These are phyloP conservation scores for Cryptosporidium ubiquitum DNA, from an alignment of 169 alveolate genomes.

Conservation along the genomic window DNA sequence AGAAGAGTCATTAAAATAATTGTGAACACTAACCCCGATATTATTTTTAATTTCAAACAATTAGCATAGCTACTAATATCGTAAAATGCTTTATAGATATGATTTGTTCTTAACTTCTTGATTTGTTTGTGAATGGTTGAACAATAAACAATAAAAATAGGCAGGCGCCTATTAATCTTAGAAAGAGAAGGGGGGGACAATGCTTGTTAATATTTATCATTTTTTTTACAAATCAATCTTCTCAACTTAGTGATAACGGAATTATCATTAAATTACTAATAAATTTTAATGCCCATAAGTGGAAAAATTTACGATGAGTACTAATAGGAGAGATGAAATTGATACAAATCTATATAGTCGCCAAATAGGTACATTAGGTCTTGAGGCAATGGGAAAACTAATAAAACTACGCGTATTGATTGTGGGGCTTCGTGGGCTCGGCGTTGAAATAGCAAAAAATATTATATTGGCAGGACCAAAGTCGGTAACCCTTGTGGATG, in stretches of 20 bases:
- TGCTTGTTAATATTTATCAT: neutral
- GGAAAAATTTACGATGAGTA: neutral
- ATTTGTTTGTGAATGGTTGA: too few species aligned
- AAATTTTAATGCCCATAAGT: neutral
- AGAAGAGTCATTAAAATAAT: neutral
- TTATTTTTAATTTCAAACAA: too few species aligned
- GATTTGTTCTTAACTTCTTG: neutral
- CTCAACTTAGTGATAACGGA: neutral
- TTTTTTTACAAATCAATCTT: neutral
- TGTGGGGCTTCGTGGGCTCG: constrained; percentile 93
- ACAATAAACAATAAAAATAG: too few species aligned
- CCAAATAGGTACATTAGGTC: constrained; percentile 98
- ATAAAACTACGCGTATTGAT: constrained; percentile 91
- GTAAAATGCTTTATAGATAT: neutral
- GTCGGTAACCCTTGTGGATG: constrained; percentile 91
- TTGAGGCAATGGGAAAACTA: constrained; percentile 97
- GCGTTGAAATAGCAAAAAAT: constrained; percentile 94
- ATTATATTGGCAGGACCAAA: constrained; percentile 95
- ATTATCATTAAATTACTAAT: neutral
- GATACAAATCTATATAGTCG: constrained; percentile 97
- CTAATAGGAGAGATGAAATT: constrained; percentile 77
- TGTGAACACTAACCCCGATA: neutral
- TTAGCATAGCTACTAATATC: neutral
- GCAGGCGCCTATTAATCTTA: neutral
- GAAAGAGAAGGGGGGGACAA: neutral